Conservation (phyloP, 306 rosid species). For the Lablab purpureus region DNA sequence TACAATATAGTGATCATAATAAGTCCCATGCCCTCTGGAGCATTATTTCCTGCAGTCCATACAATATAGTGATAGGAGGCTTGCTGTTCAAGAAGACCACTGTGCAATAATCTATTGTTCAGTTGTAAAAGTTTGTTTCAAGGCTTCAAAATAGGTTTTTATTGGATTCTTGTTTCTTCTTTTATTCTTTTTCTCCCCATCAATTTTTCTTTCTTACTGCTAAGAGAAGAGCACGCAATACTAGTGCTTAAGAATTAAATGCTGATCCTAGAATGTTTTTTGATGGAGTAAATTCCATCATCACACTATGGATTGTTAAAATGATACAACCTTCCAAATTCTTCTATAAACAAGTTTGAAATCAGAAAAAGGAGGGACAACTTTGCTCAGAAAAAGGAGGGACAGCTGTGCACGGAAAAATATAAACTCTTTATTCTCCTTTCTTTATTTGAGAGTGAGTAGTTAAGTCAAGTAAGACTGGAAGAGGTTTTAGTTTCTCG, state of each 20-base stretch:
- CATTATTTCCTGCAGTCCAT: slow-evolving; percentile 20
- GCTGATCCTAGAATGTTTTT: slow-evolving; percentile 26
- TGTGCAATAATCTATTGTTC: slow-evolving; percentile 27
- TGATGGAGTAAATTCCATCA: slow-evolving; percentile 25
- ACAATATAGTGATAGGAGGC: slow-evolving; percentile 31
- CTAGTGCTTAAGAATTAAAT: not conserved
- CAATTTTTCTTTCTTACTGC: not conserved
- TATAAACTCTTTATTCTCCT: not conserved
- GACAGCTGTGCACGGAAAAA: slow-evolving; percentile 11
- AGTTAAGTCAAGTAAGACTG: not conserved
- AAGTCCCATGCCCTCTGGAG: slow-evolving; percentile 19
- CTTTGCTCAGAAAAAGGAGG: slow-evolving; percentile 11
- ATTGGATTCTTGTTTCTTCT: slow-evolving; percentile 27
- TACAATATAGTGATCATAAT: slow-evolving; percentile 24
- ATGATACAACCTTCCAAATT: slow-evolving; percentile 13
- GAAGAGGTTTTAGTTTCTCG: not conserved
- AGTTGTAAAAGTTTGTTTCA: slow-evolving; percentile 19
- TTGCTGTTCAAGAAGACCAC: slow-evolving; percentile 27
- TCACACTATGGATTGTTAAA: slow-evolving; percentile 33
- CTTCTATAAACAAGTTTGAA: not conserved
- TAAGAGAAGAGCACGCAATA: slow-evolving; percentile 5
- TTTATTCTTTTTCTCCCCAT: slow-evolving; percentile 8
- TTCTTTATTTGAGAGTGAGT: not conserved
- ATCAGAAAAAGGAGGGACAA: slow-evolving; percentile 24
- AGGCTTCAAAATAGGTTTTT: slow-evolving; percentile 23